phyloP scores from a whole-genome alignment of 1,284 basidiomycete species.

The Melampsora occidentalis region DNA sequence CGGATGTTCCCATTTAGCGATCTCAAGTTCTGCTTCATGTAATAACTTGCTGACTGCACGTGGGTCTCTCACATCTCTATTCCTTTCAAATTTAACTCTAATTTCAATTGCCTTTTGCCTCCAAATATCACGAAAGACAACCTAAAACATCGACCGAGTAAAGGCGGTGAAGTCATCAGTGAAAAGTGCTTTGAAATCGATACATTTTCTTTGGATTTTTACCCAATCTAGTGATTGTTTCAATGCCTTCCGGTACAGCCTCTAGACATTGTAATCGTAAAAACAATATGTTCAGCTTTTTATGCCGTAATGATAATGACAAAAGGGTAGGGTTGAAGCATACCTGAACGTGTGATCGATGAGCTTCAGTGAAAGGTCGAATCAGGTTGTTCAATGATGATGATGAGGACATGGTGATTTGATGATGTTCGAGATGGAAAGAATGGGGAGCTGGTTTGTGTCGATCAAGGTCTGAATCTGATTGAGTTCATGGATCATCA shows the following conservation, averaged over 20 bases:
- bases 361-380: conserved; percentile 47
- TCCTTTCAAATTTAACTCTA: conserved; percentile 51
- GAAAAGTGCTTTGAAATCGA: not conserved
- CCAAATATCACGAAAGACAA: conserved; percentile 43
- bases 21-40: conserved; percentile 49
- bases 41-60: conserved; percentile 50
- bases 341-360: conserved; percentile 51
- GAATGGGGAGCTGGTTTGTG: no score
- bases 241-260: conserved; percentile 51
- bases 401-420: conserved; percentile 17
- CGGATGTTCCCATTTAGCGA: conserved; percentile 48
- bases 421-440: not conserved
- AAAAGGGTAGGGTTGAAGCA: not conserved
- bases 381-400: conserved; percentile 9
- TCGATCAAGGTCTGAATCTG: no score
- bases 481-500: no score
- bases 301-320: no score
- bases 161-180: not conserved
- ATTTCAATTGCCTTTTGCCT: conserved; percentile 50
- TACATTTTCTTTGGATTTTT: not conserved
- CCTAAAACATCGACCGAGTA: no score
- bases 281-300: not conserved
- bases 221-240: conserved; percentile 52
- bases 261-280: conserved; percentile 44
- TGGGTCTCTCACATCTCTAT: conserved; percentile 52